Percentiles rank a stretch among this genome's conserved stretches.
phyloP scores from a whole-genome alignment of 2,329 filamentous ascomycete species.

The Monosporascus cannonballus region DNA sequence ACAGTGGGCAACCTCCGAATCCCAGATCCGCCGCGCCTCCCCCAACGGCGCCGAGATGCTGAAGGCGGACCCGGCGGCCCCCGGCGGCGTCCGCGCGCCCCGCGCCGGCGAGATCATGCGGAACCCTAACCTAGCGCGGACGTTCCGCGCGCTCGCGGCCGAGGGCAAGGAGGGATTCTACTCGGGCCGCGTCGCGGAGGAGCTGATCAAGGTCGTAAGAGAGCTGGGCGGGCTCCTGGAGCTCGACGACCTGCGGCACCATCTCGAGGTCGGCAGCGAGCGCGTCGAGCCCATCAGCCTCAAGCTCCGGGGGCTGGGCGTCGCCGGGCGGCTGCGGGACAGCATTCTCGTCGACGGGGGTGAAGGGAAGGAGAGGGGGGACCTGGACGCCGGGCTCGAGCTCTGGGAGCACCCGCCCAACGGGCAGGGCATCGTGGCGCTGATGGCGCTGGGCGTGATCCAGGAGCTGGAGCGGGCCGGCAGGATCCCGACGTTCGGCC shows the following conservation, averaged over 20 bases:
- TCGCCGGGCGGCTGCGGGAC: constrained; percentile 19
- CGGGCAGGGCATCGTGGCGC: constrained; percentile 87
- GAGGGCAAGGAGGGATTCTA: constrained; percentile 92
- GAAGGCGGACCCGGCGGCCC: constrained; percentile 64
- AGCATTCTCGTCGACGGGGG: constrained; percentile 32
- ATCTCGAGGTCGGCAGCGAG: constrained; percentile 63
- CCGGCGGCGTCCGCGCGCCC: constrained; percentile 68
- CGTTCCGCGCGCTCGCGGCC: constrained; percentile 71
- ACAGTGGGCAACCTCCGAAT: constrained; percentile 68
- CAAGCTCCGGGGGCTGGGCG: constrained; percentile 62
- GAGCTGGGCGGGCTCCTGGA: constrained; percentile 73
- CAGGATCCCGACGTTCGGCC: constrained; percentile 64
- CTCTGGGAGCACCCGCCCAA: constrained; percentile 98
- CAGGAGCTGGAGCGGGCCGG: constrained; percentile 74
- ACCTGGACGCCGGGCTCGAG: constrained; percentile 55
- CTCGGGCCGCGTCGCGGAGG: constrained; percentile 73
- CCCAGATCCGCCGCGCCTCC: constrained; percentile 62
- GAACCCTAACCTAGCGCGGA: constrained; percentile 73
- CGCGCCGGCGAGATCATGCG: constrained; percentile 80
- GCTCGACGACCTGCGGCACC: constrained; percentile 73
- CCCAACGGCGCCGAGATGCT: constrained; percentile 86
- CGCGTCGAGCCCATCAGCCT: constrained; percentile 81
- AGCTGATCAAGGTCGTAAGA: constrained; percentile 70
- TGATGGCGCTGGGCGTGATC: constrained; percentile 90
- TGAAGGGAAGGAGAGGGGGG: constrained; percentile 23